Evolutionary conservation across 331 rosid genomes (phyloP).

Genomic region (Cydonia oblonga): DNA sequence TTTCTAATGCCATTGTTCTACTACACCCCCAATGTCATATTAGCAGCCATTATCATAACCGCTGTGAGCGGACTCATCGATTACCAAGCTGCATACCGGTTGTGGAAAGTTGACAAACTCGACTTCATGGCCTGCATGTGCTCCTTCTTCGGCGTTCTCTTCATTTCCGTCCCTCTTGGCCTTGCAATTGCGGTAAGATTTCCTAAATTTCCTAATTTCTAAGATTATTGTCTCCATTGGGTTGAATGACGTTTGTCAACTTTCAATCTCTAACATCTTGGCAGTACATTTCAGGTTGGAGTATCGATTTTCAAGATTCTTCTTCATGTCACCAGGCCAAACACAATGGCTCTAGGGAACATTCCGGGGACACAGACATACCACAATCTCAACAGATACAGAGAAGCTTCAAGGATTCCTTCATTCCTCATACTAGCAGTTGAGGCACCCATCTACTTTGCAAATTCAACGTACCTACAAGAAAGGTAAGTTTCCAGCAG

Average conservation of each 20-base stretch:
- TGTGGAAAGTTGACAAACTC: slow-evolving; percentile 95
- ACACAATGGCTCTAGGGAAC: slow-evolving; percentile 68
- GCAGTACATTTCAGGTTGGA: slow-evolving; percentile 79
- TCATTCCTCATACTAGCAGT: slow-evolving; percentile 75
- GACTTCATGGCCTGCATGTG: slow-evolving; percentile 81
- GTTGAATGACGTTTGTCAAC: neutral
- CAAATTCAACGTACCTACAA: slow-evolving; percentile 86
- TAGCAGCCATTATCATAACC: slow-evolving; percentile 83
- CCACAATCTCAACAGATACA: slow-evolving; percentile 57
- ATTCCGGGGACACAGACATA: slow-evolving; percentile 75
- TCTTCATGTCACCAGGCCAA: slow-evolving; percentile 85
- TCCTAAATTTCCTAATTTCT: too few relatives aligned
- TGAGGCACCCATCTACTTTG: slow-evolving; percentile 92
- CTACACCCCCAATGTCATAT: slow-evolving; percentile 77
- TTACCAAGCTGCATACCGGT: slow-evolving; percentile 47
- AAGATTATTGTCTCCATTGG: neutral
- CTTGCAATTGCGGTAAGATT: slow-evolving; percentile 78
- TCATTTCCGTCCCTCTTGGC: slow-evolving; percentile 88
- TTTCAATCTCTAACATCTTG: neutral
- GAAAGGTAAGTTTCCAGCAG: slow-evolving; percentile 17
- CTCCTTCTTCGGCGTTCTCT: slow-evolving; percentile 84
- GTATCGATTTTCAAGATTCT: slow-evolving; percentile 86
- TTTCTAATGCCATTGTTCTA: slow-evolving; percentile 91
- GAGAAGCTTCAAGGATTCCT: slow-evolving; percentile 73
- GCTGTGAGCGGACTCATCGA: slow-evolving; percentile 88